Evolutionary conservation across 352 stramenopile species (phyloP), one percentile per base, ranked within the genome.

Genomic region (Phytophthora pisi): DNA sequence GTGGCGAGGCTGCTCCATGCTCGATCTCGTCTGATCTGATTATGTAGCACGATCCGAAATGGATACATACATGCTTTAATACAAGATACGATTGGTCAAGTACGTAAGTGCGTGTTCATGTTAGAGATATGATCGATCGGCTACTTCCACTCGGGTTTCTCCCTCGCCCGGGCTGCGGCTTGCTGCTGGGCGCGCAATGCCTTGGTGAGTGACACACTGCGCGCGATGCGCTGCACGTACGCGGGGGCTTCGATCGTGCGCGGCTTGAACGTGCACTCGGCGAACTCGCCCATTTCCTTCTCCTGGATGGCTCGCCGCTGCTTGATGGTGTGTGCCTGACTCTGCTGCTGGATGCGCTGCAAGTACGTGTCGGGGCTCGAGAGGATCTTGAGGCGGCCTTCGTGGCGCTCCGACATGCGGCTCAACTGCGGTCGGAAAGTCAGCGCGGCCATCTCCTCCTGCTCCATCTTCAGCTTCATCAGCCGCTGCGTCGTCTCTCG

Each of bases 391-490:
- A 96, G 81, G 36, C 82, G 77, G 24, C 88, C 82, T 72, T 96
- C 84, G 38, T 85, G 68, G 18, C 74, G 78, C 43, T 91, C 75
- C 1, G 84, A 92, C 24, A 79, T 68, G 42, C 82, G 82, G 50
- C 89, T 95, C 50, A 96, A 66, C 57, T 87, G 81, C 24, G 88
- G 88, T 4, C 81, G 80, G 58, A 96, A 96, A 7, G 88, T 96
- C 23, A 96, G 61, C 3, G 81, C 71, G 13, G 79, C 76, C 86
- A 96, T 92, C 51, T 96, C 88, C 31, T 93, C 78, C 66, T 96
- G 88, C 74, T 95, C 88, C 85, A 93, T 92, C 58, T 92, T 90
- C 24, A 96, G 70, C 64, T 95, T 94, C 85, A 95, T 92, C 4
- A 96, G 58, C 2, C 87, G 74, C 58, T 94, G 83, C 6, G 79